These are phyloP conservation scores for Boeremia exigua DNA, from an alignment of 2,329 filamentous ascomycete species.

Conservation along the genomic window DNA sequence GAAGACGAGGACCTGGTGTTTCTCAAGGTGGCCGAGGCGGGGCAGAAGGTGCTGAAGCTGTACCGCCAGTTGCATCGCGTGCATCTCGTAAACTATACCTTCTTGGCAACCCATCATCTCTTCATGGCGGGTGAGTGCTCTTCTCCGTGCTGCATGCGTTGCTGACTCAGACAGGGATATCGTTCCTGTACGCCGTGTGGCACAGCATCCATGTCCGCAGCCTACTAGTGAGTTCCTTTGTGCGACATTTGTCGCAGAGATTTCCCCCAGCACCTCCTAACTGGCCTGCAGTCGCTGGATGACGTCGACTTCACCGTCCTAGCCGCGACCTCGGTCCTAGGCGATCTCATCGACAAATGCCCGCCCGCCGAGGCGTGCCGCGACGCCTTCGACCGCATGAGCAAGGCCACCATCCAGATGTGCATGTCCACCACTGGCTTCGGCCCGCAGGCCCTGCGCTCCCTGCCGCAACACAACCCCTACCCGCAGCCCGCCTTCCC, in stretches of 20 bases:
- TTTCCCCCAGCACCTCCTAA: conserved; percentile 14
- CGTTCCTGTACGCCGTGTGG: conserved; percentile 97
- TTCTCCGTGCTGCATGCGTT: conserved; percentile 1
- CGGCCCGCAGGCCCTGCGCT: conserved; percentile 55
- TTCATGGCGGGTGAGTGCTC: conserved; percentile 83
- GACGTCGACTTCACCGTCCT: conserved; percentile 98
- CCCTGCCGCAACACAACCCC: conserved; percentile 24
- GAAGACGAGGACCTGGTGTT: conserved; percentile 92
- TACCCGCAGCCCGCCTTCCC: conserved; percentile 22
- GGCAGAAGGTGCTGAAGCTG: conserved; percentile 87
- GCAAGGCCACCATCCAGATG: conserved; percentile 95
- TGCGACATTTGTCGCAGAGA: conserved; percentile 16
- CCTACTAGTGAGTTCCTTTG: conserved; percentile 69
- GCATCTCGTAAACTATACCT: conserved; percentile 93
- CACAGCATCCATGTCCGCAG: conserved; percentile 89
- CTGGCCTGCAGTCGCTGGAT: conserved; percentile 70
- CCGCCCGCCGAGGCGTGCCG: conserved; percentile 93
- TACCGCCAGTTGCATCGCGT: conserved; percentile 89
- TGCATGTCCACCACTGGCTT: conserved; percentile 86
- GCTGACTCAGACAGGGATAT: conserved; percentile 64
- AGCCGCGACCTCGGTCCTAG: conserved; percentile 89
- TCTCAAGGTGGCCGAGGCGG: conserved; percentile 92
- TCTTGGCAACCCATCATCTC: conserved; percentile 91
- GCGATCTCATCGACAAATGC: conserved; percentile 91
- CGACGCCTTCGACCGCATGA: conserved; percentile 93